Conservation (phyloP, 805 yeast genomes). For the Suhomyces tanzawaensis region DNA sequence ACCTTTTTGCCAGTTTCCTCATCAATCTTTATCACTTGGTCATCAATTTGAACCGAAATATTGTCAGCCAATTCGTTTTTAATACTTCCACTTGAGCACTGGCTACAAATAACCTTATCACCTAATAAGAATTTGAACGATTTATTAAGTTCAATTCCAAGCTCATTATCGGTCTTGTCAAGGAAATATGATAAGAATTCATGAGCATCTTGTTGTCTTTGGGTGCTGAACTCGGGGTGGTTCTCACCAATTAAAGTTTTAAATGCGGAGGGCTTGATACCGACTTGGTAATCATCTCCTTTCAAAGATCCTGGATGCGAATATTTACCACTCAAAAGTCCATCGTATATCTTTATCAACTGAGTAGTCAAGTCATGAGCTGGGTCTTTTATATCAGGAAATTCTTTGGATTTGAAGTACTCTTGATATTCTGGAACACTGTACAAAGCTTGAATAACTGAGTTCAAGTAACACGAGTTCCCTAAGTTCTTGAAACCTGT, state of each 20-base stretch:
- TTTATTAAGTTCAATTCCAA: conserved; percentile 47
- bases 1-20: conserved; percentile 44
- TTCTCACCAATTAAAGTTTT: conserved; percentile 73
- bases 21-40: conserved; percentile 34
- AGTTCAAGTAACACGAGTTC: conserved; percentile 86
- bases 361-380: conserved; percentile 70
- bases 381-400: conserved; percentile 45
- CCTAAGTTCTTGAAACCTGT: conserved; percentile 91
- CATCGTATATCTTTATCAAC: conserved; percentile 75
- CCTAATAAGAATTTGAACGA: conserved; percentile 63
- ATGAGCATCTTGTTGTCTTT: conserved; percentile 92
- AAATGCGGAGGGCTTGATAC: conserved; percentile 74
- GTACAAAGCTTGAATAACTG: conserved; percentile 73
- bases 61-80: conserved; percentile 57
- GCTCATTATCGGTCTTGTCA: conserved; percentile 55
- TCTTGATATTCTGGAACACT: conserved; percentile 37
- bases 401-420: conserved; percentile 35
- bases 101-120: conserved; percentile 56
- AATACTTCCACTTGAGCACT: conserved; percentile 62
- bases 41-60: conserved; percentile 58
- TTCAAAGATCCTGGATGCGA: conserved; percentile 51
- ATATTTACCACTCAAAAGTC: conserved; percentile 70
- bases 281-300: conserved; percentile 60
- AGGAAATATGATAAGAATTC: conserved; percentile 76
- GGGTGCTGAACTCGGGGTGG: conserved; percentile 80